Evolutionary conservation across 768 basidiomycete genomes (phyloP), one percentile per base, ranked within the genome.

Genomic region (Plicaturopsis crispa): DNA sequence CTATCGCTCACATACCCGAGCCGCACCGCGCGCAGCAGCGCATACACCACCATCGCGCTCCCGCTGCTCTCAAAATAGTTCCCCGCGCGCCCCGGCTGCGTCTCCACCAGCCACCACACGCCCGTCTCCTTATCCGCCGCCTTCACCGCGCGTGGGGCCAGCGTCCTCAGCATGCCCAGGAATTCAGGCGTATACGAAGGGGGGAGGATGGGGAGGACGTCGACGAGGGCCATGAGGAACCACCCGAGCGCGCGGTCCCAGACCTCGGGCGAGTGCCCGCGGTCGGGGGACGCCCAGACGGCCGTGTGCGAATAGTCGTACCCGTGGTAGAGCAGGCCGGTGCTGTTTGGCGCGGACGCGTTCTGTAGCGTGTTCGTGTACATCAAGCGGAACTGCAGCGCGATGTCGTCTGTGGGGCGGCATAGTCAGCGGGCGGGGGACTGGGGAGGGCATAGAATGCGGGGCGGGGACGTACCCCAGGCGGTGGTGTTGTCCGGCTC

Each of bases 61-160:
- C 61, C 70, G 42, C 66, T 68, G 51, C 67, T 69, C 56, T 73
- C 71, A 40, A 72, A 69, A 44, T 72, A 72, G 43, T 73, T 73
- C 24, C 54, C 54, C 19, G 52, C 48, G 14, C 69, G 48, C 18
- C 67, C 67, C 12, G 70, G 67, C 46, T 72, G 64, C 7, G 64
- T 67, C 19, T 71, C 56, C n/a, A 73, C 69, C 20, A 71, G 58
- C 71, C 70, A 72, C 68, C 70, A 73, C 12, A 57, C 69, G 14
- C 67, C 69, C 10, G 53, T 55, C 2, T 35, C 39, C 4, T 56
- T 52, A 39, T 70, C 66, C 1, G 67, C 67, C 1, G 67, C 66
- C 37, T 56, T 59, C 6, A 49, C 48, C 6, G 72, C 46, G 13
- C 48, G 51, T 3, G 66, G 66, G 1, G 55, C 55, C 10, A 73